phyloP scores from a whole-genome alignment of 495 filamentous ascomycete genomes.

The Pyrenopolyporus hunteri region DNA sequence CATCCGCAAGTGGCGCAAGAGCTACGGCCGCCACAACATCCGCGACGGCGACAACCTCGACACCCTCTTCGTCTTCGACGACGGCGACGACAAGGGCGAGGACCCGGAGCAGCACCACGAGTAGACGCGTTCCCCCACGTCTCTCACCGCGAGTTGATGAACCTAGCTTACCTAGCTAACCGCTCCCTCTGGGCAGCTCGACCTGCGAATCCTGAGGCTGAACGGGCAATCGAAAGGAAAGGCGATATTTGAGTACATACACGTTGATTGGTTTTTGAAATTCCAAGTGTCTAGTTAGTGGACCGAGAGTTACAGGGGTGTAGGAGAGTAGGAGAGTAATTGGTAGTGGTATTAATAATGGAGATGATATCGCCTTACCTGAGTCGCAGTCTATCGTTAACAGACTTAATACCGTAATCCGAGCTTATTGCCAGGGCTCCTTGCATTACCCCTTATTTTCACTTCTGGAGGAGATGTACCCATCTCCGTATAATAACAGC shows the following conservation, averaged over 20 bases:
- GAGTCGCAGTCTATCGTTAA: no score
- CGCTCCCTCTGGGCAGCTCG: not conserved
- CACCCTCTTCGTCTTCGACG: not conserved
- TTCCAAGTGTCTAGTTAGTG: no score
- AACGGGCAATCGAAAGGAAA: not conserved
- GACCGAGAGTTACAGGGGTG: not conserved
- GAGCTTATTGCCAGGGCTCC: no score
- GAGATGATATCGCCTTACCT: no score
- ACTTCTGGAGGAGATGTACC: no score
- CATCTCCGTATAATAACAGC: not conserved
- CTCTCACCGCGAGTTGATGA: no score
- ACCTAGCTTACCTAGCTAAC: not conserved
- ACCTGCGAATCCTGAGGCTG: not conserved
- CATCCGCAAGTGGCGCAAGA: slow-evolving; percentile 22
- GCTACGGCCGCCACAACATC: slow-evolving; percentile 21
- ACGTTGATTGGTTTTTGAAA: not conserved
- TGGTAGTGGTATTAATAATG: no score
- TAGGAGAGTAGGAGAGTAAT: not conserved
- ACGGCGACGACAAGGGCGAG: not conserved
- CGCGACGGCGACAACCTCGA: slow-evolving; percentile 14
- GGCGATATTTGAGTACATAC: not conserved
- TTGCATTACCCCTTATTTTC: no score
- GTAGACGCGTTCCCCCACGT: no score
- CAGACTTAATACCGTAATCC: no score
- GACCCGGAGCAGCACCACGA: not conserved